phyloP scores from a whole-genome alignment of 371 early-diverging fungal genomes.

The Mortierella sp. region DNA sequence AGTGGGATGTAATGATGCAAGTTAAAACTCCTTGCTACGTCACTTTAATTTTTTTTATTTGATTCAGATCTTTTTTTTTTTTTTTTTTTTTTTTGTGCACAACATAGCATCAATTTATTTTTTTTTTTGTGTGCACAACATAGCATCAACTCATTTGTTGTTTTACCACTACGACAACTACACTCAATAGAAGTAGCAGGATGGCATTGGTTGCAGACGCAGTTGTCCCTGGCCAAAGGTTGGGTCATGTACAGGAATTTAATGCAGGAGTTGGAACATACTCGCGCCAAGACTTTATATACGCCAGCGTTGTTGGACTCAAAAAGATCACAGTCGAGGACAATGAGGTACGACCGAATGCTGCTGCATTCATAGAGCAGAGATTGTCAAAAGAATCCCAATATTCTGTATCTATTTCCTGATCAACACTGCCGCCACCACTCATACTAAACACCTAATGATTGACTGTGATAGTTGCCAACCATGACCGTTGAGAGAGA shows the following conservation, averaged over 20 bases:
- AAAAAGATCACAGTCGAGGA: constrained; percentile 58
- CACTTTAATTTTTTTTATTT: background rate
- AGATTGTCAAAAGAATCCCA: constrained; percentile 5
- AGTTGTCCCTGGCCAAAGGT: constrained; percentile 87
- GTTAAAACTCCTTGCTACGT: background rate
- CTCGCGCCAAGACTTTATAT: constrained; percentile 79
- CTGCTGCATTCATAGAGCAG: background rate
- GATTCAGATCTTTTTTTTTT: constrained; percentile 4
- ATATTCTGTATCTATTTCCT: background rate
- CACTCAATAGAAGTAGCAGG: background rate
- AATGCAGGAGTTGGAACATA: constrained; percentile 85
- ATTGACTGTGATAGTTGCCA: constrained; percentile 59
- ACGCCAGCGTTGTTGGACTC: constrained; percentile 85
- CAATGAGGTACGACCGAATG: constrained; percentile 57
- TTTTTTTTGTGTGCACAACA: constrained; percentile 5
- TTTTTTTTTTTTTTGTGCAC: constrained; percentile 2
- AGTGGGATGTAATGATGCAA: too few relatives aligned
- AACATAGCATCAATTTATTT: background rate
- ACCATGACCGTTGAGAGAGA: constrained; percentile 75
- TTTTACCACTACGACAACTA: background rate
- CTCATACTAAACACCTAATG: background rate
- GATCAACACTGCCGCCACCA: background rate
- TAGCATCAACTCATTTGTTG: background rate
- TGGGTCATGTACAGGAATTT: constrained; percentile 82
- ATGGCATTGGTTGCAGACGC: constrained; percentile 56